Evolutionary conservation across 202 grass and related monocot species (phyloP).

Genomic region (Setaria viridis): DNA sequence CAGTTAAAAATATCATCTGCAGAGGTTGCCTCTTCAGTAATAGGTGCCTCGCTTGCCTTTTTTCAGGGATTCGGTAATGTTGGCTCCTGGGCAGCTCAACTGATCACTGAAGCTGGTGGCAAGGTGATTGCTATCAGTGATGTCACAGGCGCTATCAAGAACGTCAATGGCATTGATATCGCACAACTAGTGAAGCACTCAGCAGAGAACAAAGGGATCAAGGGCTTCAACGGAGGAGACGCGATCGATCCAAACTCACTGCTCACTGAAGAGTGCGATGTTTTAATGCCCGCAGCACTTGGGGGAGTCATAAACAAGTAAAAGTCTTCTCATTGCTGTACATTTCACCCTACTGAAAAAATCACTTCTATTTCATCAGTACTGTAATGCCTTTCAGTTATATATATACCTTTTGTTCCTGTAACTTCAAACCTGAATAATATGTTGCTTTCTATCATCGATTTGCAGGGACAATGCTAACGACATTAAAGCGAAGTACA

Average conservation of each 20-base stretch:
- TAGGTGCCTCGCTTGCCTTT: slow-evolving; percentile 13
- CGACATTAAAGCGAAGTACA: slow-evolving; percentile 92
- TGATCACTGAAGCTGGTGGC: slow-evolving; percentile 87
- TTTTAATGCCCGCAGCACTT: slow-evolving; percentile 87
- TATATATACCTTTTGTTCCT: background rate
- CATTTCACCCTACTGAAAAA: slow-evolving; percentile 13
- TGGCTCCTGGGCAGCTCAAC: slow-evolving; percentile 88
- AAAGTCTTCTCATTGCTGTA: background rate
- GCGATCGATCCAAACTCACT: slow-evolving; percentile 62
- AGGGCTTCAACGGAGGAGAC: slow-evolving; percentile 82
- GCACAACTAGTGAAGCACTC: slow-evolving; percentile 66
- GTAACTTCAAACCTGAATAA: background rate
- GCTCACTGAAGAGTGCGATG: slow-evolving; percentile 89
- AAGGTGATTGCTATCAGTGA: slow-evolving; percentile 93
- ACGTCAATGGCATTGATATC: slow-evolving; percentile 80
- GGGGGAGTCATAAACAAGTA: slow-evolving; percentile 97
- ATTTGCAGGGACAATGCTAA: slow-evolving; percentile 82
- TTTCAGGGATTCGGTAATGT: slow-evolving; percentile 97
- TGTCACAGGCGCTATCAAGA: slow-evolving; percentile 86
- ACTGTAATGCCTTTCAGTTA: background rate
- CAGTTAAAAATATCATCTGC: background rate
- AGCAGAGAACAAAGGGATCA: slow-evolving; percentile 67
- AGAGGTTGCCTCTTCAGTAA: background rate
- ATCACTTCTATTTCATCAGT: background rate
- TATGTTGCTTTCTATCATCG: background rate